A percentile compares a stretch with the other conserved stretches of the same genome.
Conservation (phyloP, 192 early-diverging fungal species). For the Physocladia obscura region DNA sequence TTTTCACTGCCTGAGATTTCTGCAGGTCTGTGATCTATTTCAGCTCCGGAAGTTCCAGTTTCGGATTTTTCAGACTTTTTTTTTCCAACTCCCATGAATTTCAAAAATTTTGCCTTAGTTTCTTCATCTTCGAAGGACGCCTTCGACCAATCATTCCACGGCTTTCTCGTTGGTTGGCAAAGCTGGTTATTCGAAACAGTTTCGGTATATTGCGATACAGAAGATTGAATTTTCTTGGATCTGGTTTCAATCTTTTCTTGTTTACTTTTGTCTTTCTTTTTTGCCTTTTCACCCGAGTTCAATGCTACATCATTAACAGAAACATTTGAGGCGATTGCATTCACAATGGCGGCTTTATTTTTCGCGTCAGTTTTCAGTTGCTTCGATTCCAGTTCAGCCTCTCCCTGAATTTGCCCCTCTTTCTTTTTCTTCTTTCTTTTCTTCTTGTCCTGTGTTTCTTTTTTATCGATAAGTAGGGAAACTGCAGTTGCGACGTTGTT, state of each 20-base stretch:
- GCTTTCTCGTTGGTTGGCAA: constrained; percentile 11
- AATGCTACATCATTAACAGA: background rate
- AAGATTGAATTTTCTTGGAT: too few species aligned
- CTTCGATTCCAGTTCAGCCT: constrained; percentile 39
- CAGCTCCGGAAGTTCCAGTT: background rate
- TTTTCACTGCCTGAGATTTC: too few species aligned
- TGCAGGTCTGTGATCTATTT: too few species aligned
- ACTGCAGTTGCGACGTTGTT: too few species aligned
- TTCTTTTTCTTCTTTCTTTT: constrained; percentile 55
- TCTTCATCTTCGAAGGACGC: constrained; percentile 15
- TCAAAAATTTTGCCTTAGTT: background rate
- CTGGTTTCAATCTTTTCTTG: too few species aligned
- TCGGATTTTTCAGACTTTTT: background rate
- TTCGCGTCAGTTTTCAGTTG: constrained; percentile 55
- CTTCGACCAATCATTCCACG: constrained; percentile 23
- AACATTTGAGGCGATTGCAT: background rate
- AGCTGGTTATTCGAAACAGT: too few species aligned
- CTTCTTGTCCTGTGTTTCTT: constrained; percentile 37
- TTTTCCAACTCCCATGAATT: constrained; percentile 16
- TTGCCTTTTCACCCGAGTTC: background rate
- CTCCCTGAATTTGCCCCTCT: constrained; percentile 49
- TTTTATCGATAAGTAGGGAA: background rate
- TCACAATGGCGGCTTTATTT: constrained; percentile 28
- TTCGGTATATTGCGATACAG: too few species aligned
- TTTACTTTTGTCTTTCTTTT: background rate